Percentiles rank a stretch among this genome's conserved stretches.
Conservation (phyloP, 2,329 filamentous ascomycete species). For the Calonectria naviculata region DNA sequence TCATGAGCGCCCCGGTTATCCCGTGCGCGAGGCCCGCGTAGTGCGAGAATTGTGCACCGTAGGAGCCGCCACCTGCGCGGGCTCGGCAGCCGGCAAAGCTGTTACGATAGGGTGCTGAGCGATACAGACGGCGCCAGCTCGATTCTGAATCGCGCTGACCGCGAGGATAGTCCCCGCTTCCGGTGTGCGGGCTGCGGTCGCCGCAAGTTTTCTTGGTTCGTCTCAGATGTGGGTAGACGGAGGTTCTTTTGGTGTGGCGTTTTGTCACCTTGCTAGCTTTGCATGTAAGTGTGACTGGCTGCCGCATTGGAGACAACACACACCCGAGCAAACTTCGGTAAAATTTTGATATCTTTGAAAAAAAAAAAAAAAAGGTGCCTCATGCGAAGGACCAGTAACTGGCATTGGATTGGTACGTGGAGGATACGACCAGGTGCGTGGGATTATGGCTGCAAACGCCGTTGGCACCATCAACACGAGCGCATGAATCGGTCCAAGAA, state of each 20-base stretch:
- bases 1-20: not conserved
- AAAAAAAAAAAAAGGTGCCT: not conserved
- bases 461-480: not conserved
- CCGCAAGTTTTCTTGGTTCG: not conserved
- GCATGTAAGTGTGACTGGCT: not conserved
- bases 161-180: not conserved
- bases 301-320: not conserved
- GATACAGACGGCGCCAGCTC: not conserved
- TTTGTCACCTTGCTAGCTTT: not conserved
- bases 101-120: not conserved
- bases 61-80: not conserved
- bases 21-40: not conserved
- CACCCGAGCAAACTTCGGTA: not conserved
- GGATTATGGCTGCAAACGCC: not conserved
- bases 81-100: not conserved
- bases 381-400: not conserved
- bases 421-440: not conserved
- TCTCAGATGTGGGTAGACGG: not conserved
- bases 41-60: not conserved
- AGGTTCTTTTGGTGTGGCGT: constrained; percentile 3
- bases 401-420: not conserved
- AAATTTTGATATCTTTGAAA: not conserved
- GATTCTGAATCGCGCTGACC: not conserved
- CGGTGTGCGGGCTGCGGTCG: not conserved
- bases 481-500: not conserved